phyloP scores from a whole-genome alignment of 768 basidiomycete genomes.

The Rubroboletus satanas region DNA sequence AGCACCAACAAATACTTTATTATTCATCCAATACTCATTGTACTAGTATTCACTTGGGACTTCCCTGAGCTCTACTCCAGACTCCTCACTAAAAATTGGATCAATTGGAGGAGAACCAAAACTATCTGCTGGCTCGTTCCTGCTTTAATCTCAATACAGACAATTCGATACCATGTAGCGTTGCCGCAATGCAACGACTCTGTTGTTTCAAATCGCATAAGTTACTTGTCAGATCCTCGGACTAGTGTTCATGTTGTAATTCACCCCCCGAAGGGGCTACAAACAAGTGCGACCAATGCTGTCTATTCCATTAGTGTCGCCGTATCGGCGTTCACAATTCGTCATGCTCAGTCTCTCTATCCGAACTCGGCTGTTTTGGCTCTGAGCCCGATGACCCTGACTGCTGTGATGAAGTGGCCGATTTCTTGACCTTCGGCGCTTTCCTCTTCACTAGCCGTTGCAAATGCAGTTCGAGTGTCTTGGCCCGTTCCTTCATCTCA shows the following conservation, averaged over 20 bases:
- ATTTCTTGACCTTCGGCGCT: slow-evolving; percentile 59
- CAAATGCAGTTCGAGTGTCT: slow-evolving; percentile 72
- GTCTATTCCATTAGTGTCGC: slow-evolving; percentile 13
- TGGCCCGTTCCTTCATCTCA: slow-evolving; percentile 83
- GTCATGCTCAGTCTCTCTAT: slow-evolving; percentile 26
- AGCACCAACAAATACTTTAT: slow-evolving; percentile 25
- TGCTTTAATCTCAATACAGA: too few species aligned
- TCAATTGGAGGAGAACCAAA: neutral
- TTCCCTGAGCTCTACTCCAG: neutral
- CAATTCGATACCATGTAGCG: neutral
- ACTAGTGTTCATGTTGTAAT: neutral
- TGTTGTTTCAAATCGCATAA: too few species aligned
- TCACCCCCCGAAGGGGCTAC: neutral
- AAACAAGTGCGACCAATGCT: neutral
- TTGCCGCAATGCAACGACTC: too few species aligned
- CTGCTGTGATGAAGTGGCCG: slow-evolving; percentile 21
- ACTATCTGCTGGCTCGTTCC: neutral
- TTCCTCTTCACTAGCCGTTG: slow-evolving; percentile 67
- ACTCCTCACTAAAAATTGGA: neutral
- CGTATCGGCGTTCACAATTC: slow-evolving; percentile 24
- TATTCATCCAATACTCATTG: too few species aligned
- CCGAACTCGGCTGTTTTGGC: slow-evolving; percentile 11
- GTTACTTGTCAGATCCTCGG: neutral
- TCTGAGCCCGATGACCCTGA: slow-evolving; percentile 17
- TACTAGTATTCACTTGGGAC: neutral